These are phyloP conservation scores for Ascochyta fabae DNA, from an alignment of 2,329 filamentous ascomycete genomes.

Conservation along the genomic window DNA sequence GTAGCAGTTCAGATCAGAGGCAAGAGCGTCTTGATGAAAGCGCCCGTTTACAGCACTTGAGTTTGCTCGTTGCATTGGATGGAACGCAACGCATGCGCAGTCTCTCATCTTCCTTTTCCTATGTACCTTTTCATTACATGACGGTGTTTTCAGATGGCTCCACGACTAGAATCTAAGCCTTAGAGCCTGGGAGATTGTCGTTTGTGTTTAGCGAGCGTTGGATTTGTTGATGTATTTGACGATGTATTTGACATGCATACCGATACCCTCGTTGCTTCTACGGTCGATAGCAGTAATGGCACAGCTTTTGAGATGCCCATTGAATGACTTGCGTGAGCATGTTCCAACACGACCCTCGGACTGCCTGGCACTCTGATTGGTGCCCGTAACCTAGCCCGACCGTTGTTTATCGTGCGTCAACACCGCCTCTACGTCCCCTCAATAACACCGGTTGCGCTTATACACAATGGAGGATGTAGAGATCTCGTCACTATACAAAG, in stretches of 20 bases:
- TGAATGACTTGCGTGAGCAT: neutral
- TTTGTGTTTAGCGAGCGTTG: slow-evolving; percentile 20
- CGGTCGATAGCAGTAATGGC: slow-evolving; percentile 22
- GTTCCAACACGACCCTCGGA: slow-evolving; percentile 2
- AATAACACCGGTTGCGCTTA: slow-evolving; percentile 5
- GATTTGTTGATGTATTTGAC: slow-evolving; percentile 11
- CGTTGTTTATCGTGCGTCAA: slow-evolving; percentile 43
- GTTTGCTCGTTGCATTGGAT: slow-evolving; percentile 2
- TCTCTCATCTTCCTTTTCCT: neutral
- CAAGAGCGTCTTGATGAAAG: slow-evolving; percentile 58
- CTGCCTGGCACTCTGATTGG: slow-evolving; percentile 11
- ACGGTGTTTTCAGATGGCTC: slow-evolving; percentile 13
- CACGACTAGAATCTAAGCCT: slow-evolving; percentile 16
- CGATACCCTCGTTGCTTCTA: slow-evolving; percentile 46
- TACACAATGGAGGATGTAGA: slow-evolving; percentile 36
- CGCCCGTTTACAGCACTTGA: slow-evolving; percentile 54
- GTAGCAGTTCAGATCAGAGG: slow-evolving; percentile 57
- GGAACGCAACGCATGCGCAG: neutral
- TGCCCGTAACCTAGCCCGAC: neutral
- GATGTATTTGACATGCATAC: slow-evolving; percentile 30
- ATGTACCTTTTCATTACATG: slow-evolving; percentile 9
- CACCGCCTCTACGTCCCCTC: slow-evolving; percentile 20
- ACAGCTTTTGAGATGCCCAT: neutral
- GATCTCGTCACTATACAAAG: slow-evolving; percentile 42
- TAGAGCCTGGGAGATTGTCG: slow-evolving; percentile 1